phyloP scores from a whole-genome alignment of 2,329 filamentous ascomycete genomes.

The Gnomoniopsis sp. region DNA sequence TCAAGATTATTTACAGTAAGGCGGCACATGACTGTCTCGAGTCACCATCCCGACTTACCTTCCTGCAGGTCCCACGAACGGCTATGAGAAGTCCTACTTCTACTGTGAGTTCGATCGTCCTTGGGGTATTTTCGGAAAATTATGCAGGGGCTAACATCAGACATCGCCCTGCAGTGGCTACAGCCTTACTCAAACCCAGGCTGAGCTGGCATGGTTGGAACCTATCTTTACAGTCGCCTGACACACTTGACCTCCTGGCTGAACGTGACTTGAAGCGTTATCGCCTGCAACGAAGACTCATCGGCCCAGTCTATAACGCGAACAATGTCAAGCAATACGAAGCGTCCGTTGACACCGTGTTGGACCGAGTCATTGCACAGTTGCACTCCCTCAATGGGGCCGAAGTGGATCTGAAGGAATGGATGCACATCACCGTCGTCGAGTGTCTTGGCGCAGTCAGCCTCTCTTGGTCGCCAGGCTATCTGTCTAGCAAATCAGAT shows the following conservation, averaged over 20 bases:
- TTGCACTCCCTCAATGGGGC: slow-evolving; percentile 34
- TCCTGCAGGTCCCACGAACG: slow-evolving; percentile 39
- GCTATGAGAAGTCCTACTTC: slow-evolving; percentile 50
- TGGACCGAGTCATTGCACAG: slow-evolving; percentile 32
- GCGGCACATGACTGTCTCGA: not conserved
- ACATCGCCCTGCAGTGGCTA: slow-evolving; percentile 36
- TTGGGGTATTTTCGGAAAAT: not conserved
- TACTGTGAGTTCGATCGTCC: slow-evolving; percentile 37
- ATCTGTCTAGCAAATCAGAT: slow-evolving; percentile 41
- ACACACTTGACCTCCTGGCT: slow-evolving; percentile 49
- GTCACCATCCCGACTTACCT: not conserved
- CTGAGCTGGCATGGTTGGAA: slow-evolving; percentile 38
- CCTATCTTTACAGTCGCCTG: slow-evolving; percentile 32
- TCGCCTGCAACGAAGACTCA: slow-evolving; percentile 44
- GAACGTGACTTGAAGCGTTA: slow-evolving; percentile 45
- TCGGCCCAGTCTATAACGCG: slow-evolving; percentile 45
- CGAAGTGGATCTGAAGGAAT: slow-evolving; percentile 47
- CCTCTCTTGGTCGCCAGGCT: slow-evolving; percentile 49
- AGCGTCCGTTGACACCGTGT: slow-evolving; percentile 36
- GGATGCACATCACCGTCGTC: slow-evolving; percentile 55
- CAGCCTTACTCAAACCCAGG: slow-evolving; percentile 39
- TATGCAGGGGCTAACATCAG: not conserved
- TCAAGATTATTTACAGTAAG: slow-evolving; percentile 45
- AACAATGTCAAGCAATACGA: slow-evolving; percentile 41
- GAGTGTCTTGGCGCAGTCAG: slow-evolving; percentile 49